Conservation (phyloP, 805 yeast species). For the Ogataea dorogensis region DNA sequence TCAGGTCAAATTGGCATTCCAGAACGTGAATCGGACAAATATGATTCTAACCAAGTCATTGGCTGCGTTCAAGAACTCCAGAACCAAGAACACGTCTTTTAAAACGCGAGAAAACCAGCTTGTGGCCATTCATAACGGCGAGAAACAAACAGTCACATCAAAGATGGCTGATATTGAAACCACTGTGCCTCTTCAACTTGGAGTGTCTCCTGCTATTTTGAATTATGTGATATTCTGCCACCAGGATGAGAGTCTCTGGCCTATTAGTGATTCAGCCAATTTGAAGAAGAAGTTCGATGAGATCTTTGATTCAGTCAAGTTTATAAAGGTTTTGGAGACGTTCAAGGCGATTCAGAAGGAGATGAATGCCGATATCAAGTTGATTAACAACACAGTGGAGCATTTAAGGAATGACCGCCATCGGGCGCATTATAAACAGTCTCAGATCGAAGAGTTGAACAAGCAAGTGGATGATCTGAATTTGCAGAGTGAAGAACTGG, state of each 20-base stretch:
- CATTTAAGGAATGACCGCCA: constrained; percentile 73
- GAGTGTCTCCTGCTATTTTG: constrained; percentile 82
- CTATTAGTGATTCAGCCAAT: constrained; percentile 84
- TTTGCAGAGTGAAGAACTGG: constrained; percentile 48
- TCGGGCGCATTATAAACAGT: constrained; percentile 60
- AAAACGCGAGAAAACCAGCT: constrained; percentile 91
- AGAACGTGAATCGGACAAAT: constrained; percentile 64
- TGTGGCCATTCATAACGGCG: constrained; percentile 61
- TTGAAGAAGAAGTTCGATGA: constrained; percentile 94
- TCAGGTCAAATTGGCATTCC: constrained; percentile 85
- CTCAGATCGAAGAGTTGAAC: constrained; percentile 44
- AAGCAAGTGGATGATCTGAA: constrained; percentile 44
- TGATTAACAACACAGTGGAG: constrained; percentile 74
- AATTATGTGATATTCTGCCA: constrained; percentile 96
- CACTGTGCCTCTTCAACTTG: constrained; percentile 78
- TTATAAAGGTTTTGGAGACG: constrained; percentile 83
- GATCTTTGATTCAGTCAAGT: constrained; percentile 91
- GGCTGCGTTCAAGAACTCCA: constrained; percentile 63
- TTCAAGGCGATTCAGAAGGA: constrained; percentile 76
- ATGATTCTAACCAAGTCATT: constrained; percentile 88
- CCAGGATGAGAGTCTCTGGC: constrained; percentile 97
- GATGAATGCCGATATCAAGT: constrained; percentile 67
- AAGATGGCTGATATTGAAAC: constrained; percentile 81
- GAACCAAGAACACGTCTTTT: constrained; percentile 55
- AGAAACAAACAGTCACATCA: constrained; percentile 71